These are phyloP conservation scores for Saccharomycopsis javanensis DNA, from an alignment of 805 yeast species.

Conservation along the genomic window DNA sequence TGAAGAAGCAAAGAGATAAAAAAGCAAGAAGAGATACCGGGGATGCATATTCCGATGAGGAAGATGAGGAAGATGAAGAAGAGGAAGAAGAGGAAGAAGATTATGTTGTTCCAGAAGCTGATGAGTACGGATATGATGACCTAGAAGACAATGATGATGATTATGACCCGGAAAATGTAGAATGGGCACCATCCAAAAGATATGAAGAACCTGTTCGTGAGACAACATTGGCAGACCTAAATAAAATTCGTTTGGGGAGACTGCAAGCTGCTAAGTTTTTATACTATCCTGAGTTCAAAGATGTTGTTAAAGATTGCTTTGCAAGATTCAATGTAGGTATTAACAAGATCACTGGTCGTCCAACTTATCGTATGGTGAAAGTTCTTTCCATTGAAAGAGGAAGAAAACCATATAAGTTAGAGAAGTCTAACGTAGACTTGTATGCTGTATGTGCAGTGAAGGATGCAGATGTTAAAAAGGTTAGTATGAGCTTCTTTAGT, in stretches of 20 bases:
- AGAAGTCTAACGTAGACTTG: constrained; percentile 41
- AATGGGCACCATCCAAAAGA: constrained; percentile 29
- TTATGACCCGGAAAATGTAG: constrained; percentile 36
- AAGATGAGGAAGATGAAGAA: constrained; percentile 18
- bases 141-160: constrained; percentile 34
- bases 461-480: constrained; percentile 53
- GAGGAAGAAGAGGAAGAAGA: constrained; percentile 31
- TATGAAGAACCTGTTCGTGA: constrained; percentile 10
- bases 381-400: constrained; percentile 54
- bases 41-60: constrained; percentile 37
- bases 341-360: constrained; percentile 49
- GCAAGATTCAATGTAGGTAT: constrained; percentile 78
- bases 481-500: constrained; percentile 71
- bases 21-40: constrained; percentile 36
- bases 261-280: constrained; percentile 63
- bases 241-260: constrained; percentile 69
- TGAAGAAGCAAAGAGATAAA: constrained; percentile 67
- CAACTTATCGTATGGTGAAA: constrained; percentile 75
- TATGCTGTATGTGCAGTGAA: constrained; percentile 78
- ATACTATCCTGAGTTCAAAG: constrained; percentile 73
- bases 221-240: constrained; percentile 48
- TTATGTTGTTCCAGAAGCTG: constrained; percentile 33
- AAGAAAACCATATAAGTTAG: constrained; percentile 39
- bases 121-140: constrained; percentile 23
- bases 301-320: constrained; percentile 59